Evolutionary conservation across 352 stramenopile genomes (phyloP).

Genomic region (Phytophthora pistaciae): DNA sequence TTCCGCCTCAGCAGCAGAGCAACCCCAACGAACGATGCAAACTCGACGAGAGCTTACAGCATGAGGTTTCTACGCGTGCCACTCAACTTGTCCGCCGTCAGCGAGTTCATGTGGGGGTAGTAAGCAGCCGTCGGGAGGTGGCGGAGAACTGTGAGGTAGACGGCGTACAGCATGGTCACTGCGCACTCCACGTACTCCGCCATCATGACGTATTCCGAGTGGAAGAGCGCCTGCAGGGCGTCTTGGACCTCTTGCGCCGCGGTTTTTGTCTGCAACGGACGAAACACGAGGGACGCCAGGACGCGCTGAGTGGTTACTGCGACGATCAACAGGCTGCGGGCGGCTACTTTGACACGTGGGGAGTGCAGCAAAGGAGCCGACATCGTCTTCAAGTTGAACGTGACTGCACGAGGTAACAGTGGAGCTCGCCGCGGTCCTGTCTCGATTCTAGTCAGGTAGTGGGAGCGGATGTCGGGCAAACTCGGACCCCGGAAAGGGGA

Average conservation of each 20-base stretch:
- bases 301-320: not conserved
- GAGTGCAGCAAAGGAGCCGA: not conserved
- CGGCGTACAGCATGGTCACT: conserved; percentile 27
- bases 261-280: not conserved
- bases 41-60: conserved; percentile 26
- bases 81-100: not conserved
- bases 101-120: conserved; percentile 6
- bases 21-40: conserved; percentile 24
- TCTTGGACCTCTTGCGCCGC: conserved; percentile 2
- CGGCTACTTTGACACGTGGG: not conserved
- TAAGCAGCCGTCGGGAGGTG: conserved; percentile 23
- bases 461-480: not conserved
- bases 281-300: not conserved
- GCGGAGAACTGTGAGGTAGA: conserved; percentile 24
- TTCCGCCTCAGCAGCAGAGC: conserved; percentile 7
- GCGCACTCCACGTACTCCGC: conserved; percentile 37
- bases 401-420: not conserved
- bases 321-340: not conserved
- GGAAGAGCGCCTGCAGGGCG: conserved; percentile 30
- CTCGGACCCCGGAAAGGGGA: not conserved
- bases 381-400: not conserved
- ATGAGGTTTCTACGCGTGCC: conserved; percentile 6
- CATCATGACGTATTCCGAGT: conserved; percentile 32
- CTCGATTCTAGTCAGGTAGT: too few relatives aligned
- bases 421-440: too few relatives aligned